Base-by-base conservation (phyloP, 495 filamentous ascomycete genomes). In the Trichoderma orchidacearum region DNA sequence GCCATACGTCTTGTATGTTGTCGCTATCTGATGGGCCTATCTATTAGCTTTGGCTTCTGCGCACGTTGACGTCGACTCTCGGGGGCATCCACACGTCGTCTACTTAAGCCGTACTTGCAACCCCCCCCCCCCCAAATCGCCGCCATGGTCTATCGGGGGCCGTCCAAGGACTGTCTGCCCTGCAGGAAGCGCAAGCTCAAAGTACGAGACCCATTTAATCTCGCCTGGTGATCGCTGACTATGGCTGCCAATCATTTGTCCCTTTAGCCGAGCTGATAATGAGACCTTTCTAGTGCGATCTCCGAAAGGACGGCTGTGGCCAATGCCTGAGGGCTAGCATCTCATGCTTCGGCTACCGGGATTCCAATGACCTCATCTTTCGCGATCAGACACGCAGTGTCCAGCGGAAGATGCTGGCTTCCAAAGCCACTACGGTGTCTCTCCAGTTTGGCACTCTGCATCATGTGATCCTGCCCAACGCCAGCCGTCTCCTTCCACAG, bases 141-240 rank as follows among this genome's bases (percentile, higher is more conserved):
- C 51, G 12, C 13, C 3, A 56, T 56, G 54, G 54, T 56, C 12
- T 45, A 56, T n/a, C 35, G 54, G n/a, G 54, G 54, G n/a, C 54
- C 54, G 18, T 56, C 54, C 6, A 36, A 45, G n/a, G 54, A 56
- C 25, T 56, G 54, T 17, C 28, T 45, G 32, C 54, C 54, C 5
- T 56, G 54, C 31, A 30, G 54, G 30, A 56, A 30, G 21, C 54
- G 54, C 15, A 56, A 56, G 25, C 54, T 56, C 35, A 36, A 45
- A 15, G 54, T 56, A 18, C 28, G 54, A 17, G 13, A 5, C 31
- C 18, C 32, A 18, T 30, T 51, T 29, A n/a, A 1, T 6, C 5
- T 51, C 6, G 48, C 17, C 50, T 29, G 28, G 9, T 28, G 15
- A 13, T 31, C n/a, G 21, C 21, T 23, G n/a, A 3, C n/a, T 21